Evolutionary conservation across 768 basidiomycete species (phyloP), one percentile per base, ranked within the genome.

Genomic region (Podaxis sp.): DNA sequence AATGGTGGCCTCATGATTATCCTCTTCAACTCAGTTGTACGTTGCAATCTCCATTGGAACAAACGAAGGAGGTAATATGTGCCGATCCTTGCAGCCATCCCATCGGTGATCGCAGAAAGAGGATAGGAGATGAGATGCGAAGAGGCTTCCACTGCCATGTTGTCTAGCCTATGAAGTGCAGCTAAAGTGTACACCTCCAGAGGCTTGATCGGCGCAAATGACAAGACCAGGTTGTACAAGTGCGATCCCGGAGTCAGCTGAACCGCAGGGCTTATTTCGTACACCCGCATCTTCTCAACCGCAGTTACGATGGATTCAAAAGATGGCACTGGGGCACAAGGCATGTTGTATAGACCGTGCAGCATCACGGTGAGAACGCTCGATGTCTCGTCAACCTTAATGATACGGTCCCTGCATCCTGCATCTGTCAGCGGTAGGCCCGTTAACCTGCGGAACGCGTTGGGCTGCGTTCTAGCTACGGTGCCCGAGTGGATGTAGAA

Each of bases 131-230:
- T 40, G 13, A 65, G 38, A 35, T 65, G 46, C 10, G 62, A 42
- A 11, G 64, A 67, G 1, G 57, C 51, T 3, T 56, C 55, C 9
- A 54, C 50, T 1, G 64, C 66, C 11, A 67, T 47, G 4, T 62
- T 38, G 23, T 59, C 35, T 2, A 67, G 1, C 32, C 51, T n/a
- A 51, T 67, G 62, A 18, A 62, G 55, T 1, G 55, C 64, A 3
- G 66, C 64, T n/a, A 64, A 38, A 14, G 66, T 52, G 37, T 63
- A 67, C 3, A 67, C 52, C 4, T 58, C 52, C 9, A 67, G 35
- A 7, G 66, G 62, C 13, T 25, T 9, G n/a, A 61, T 3, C 3
- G 63, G 60, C 4, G 62, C 61, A 56, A 60, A 59, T 11, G 62
- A 54, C 14, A 67, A 48, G n/a, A 67, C 42, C 16, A 63, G 62